Conservation (phyloP, 1,139 yeast genomes). For the Candida labiduridarum region DNA sequence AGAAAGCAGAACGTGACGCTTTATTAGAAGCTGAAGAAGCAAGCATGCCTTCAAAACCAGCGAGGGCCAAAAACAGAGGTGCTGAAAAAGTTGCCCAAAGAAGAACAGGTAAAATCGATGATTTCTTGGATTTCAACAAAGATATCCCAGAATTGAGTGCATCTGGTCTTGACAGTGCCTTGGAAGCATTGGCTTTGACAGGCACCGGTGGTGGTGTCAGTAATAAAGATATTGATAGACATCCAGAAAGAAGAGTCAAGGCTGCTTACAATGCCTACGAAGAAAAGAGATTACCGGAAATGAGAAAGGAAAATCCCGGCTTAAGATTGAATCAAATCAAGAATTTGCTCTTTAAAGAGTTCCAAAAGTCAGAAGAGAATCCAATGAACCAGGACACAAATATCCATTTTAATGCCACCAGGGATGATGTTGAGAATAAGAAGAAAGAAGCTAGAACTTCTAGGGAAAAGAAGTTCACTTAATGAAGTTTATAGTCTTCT, state of each 20-base stretch:
- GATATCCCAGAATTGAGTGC: constrained; percentile 65
- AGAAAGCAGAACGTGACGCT: constrained; percentile 65
- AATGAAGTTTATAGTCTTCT: background rate
- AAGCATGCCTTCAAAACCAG: constrained; percentile 60
- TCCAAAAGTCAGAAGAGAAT: constrained; percentile 77
- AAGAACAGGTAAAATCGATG: constrained; percentile 67
- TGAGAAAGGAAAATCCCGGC: constrained; percentile 79
- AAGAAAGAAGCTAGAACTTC: constrained; percentile 54
- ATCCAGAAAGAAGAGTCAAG: constrained; percentile 87
- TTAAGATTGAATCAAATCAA: constrained; percentile 78
- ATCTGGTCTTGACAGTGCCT: constrained; percentile 74
- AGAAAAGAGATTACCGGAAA: constrained; percentile 70
- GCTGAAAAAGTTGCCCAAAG: constrained; percentile 69
- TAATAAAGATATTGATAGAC: constrained; percentile 74
- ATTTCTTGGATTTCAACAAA: constrained; percentile 53
- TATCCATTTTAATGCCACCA: constrained; percentile 61
- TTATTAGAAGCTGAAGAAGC: constrained; percentile 66
- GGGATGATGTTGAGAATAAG: constrained; percentile 53
- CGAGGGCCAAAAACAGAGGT: constrained; percentile 60
- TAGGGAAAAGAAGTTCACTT: constrained; percentile 45
- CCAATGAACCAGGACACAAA: constrained; percentile 83
- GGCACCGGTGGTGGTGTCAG: constrained; percentile 55
- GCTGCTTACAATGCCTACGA: constrained; percentile 77
- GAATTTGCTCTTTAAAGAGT: constrained; percentile 75
- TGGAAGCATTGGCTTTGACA: constrained; percentile 74